Evolutionary conservation across 495 filamentous ascomycete genomes (phyloP), one percentile per base, ranked within the genome.

Genomic region (Beverwykella pulmonaria): DNA sequence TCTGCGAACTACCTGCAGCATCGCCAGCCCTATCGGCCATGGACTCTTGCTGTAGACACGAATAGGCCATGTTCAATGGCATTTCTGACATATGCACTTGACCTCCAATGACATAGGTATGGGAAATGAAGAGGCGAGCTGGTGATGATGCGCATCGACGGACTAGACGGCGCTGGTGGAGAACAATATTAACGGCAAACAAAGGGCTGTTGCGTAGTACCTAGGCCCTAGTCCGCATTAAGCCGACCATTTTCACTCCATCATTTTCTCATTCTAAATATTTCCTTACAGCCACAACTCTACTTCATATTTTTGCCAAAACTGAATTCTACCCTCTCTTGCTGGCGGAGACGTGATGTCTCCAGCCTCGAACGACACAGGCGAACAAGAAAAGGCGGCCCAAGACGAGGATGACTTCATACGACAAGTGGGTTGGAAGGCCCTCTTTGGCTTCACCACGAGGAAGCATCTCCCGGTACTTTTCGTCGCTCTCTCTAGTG

Each of bases 361-460:
- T 25, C n/a, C 22, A 27, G 48, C n/a, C 2, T 50, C 53, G 46
- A 68, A 70, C 70, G 58, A 76, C 61, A 58, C 61, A 61, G 69
- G 68, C 23, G 66, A 71, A 30, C 62, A 70, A 25, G 49, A 53
- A 52, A 44, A 67, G 12, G 52, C 59, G 41, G 10, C 14, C 23
- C 57, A 74, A 53, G 63, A 73, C 44, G 34, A 73, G 52, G 59
- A 65, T 30, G 69, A 76, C 17, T 71, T 19, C 60, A 57, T 70
- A 73, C 72, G 20, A 69, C 53, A 23, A 63, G 70, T 26, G 64
- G 70, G 65, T 48, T 80, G 79, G 80, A 65, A 73, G 41, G 78
- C 82, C 1, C 82, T 97, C 8, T 92, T 96, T 73, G 76, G 73
- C 46, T 97, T 97, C 79, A 90, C 87, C 0, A 84, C 81, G 1